These are phyloP conservation scores for Solanum pennellii DNA, from an alignment of 257 asterid genomes.

Conservation along the genomic window DNA sequence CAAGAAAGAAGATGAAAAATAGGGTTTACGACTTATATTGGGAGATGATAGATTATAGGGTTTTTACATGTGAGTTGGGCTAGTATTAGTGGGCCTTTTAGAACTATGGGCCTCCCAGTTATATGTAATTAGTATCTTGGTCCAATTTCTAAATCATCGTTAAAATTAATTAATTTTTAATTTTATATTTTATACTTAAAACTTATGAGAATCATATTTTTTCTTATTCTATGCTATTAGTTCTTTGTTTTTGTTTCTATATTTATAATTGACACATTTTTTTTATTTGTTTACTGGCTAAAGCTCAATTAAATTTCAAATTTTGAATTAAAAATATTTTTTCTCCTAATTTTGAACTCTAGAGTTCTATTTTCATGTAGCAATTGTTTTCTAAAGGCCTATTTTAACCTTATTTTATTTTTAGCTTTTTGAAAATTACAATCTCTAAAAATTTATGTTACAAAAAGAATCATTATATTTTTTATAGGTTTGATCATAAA, in stretches of 20 bases:
- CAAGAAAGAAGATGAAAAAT: not conserved
- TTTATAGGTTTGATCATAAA: not conserved
- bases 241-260: no score
- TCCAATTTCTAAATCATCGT: not conserved
- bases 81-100: not conserved
- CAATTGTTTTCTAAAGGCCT: not conserved
- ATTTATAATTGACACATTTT: not conserved
- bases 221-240: not conserved
- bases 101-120: not conserved
- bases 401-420: not conserved
- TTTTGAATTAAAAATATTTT: no score
- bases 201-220: not conserved
- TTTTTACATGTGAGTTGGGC: not conserved
- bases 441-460: no score
- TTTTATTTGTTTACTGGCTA: not conserved
- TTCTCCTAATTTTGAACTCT: no score
- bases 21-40: not conserved
- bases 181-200: not conserved
- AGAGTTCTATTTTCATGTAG: no score
- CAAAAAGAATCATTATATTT: no score
- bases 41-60: not conserved
- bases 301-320: not conserved
- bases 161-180: no score
- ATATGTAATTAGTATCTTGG: not conserved
- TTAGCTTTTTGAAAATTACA: not conserved